These are phyloP conservation scores for Lachnellula arida DNA, from an alignment of 2,329 filamentous ascomycete species.

Conservation along the genomic window DNA sequence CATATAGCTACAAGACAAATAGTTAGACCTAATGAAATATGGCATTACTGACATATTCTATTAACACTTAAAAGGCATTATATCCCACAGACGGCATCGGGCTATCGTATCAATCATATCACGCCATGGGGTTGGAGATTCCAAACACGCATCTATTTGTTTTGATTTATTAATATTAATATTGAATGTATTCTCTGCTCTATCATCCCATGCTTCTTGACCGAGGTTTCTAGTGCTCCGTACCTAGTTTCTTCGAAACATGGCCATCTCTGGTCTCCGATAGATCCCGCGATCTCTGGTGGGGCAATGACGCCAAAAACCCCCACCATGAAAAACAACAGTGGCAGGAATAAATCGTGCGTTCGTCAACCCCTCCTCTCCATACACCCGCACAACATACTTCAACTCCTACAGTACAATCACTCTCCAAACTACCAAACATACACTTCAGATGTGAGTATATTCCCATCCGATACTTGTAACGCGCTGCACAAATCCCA, in stretches of 20 bases:
- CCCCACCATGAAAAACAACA: neutral
- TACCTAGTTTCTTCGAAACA: too few relatives aligned
- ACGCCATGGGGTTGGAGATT: too few relatives aligned
- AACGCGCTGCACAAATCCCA: too few relatives aligned
- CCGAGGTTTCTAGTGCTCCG: too few relatives aligned
- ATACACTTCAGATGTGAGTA: neutral
- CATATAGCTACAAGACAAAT: neutral
- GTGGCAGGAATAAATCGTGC: neutral
- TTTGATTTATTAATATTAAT: neutral
- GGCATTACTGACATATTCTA: too few relatives aligned
- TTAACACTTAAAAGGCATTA: neutral
- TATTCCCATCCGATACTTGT: neutral
- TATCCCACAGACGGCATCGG: constrained; percentile 1
- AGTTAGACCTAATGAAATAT: too few relatives aligned
- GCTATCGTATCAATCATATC: neutral
- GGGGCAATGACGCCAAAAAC: neutral
- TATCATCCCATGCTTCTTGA: too few relatives aligned
- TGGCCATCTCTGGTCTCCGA: too few relatives aligned
- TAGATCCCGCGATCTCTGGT: too few relatives aligned
- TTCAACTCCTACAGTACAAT: neutral
- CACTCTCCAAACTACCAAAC: neutral
- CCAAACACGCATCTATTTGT: neutral
- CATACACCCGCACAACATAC: neutral
- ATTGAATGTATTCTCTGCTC: too few relatives aligned
- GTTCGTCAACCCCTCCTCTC: neutral